Percentiles rank a stretch among this genome's conserved stretches.
Conservation (phyloP, 495 filamentous ascomycete genomes). For the Podospora pseudopauciseta region DNA sequence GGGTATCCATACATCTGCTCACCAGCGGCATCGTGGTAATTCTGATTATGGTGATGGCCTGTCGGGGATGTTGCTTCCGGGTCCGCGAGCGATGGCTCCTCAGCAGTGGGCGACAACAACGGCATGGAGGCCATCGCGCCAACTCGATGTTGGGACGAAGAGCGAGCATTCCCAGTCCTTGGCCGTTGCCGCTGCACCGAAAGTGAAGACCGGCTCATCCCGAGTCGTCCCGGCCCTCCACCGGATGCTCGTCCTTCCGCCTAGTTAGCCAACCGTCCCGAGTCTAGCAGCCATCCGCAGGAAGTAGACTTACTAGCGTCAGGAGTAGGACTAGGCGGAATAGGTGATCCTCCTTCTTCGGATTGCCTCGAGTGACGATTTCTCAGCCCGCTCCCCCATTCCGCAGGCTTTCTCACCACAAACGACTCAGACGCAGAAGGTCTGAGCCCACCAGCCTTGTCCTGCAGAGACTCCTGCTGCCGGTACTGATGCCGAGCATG, state of each 20-base stretch:
- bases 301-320: constrained; percentile 20
- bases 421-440: constrained; percentile 30
- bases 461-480: not conserved
- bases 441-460: constrained; percentile 11
- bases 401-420: constrained; percentile 19
- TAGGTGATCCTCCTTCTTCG: constrained; percentile 20
- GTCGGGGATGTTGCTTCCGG: not conserved
- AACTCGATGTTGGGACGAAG: constrained; percentile 13
- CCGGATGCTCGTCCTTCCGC: constrained; percentile 16
- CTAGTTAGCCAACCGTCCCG: constrained; percentile 11
- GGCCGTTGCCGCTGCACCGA: constrained; percentile 26
- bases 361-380: not conserved
- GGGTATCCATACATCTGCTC: not conserved
- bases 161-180: constrained; percentile 17
- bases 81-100: constrained; percentile 24
- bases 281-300: not conserved
- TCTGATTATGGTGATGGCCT: not conserved
- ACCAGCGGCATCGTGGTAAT: not conserved
- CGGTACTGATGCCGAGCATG: not conserved
- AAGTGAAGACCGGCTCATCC: constrained; percentile 16
- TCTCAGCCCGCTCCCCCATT: constrained; percentile 13
- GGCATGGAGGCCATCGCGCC: constrained; percentile 15
- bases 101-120: constrained; percentile 35
- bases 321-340: constrained; percentile 31
- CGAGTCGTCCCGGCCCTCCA: constrained; percentile 7